phyloP scores from a whole-genome alignment of 352 stramenopile species.

The Phytophthora agathidicida region DNA sequence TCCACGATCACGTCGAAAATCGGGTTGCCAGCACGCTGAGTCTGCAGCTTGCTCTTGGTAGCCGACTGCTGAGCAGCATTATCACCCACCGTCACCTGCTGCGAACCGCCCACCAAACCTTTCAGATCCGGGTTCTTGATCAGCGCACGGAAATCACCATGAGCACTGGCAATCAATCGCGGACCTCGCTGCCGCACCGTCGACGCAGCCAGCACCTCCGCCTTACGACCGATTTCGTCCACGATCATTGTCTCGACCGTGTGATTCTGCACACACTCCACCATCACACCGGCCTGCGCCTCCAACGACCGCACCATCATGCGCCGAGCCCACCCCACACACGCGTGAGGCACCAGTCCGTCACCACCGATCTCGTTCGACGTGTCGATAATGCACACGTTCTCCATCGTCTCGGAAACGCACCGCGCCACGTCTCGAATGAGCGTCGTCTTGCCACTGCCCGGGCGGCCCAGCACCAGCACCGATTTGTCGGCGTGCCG shows the following conservation, averaged over 20 bases:
- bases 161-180: constrained; percentile 83
- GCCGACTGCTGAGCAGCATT: constrained; percentile 36
- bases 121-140: constrained; percentile 85
- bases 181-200: constrained; percentile 80
- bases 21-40: constrained; percentile 55
- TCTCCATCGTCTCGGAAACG: constrained; percentile 65
- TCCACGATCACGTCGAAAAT: constrained; percentile 91
- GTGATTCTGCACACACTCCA: constrained; percentile 92
- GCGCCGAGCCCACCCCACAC: constrained; percentile 68
- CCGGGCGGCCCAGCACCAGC: constrained; percentile 65
- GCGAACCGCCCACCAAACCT: constrained; percentile 77
- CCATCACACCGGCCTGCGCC: constrained; percentile 78
- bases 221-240: constrained; percentile 87
- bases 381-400: constrained; percentile 90
- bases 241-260: constrained; percentile 88
- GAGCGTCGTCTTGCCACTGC: constrained; percentile 87
- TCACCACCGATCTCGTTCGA: constrained; percentile 92
- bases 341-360: constrained; percentile 77
- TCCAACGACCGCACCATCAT: constrained; percentile 86
- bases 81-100: constrained; percentile 74
- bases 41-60: constrained; percentile 43
- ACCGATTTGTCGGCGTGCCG: constrained; percentile 57
- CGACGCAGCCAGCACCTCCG: constrained; percentile 74
- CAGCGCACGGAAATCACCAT: constrained; percentile 84
- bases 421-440: constrained; percentile 79